Evolutionary conservation across 176 grass and related monocot species (phyloP).

Genomic region (Elaeis guineensis): DNA sequence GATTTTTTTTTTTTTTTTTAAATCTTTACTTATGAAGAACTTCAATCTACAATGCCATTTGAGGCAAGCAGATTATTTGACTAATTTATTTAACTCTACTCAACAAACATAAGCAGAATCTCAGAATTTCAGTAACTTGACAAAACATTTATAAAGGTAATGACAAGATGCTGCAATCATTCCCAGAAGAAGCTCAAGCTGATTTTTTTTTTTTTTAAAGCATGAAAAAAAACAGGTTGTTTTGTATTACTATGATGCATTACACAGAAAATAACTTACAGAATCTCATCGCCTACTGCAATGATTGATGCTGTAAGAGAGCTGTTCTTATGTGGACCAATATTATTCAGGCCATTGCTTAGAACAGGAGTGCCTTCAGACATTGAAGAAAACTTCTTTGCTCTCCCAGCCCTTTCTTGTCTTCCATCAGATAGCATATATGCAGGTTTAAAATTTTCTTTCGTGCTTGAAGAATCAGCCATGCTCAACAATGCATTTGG

Average conservation of each 20-base stretch:
- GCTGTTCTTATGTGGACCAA: constrained; percentile 23
- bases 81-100: no score
- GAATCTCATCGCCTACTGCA: constrained; percentile 78
- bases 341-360: constrained; percentile 48
- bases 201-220: no score
- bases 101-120: no score
- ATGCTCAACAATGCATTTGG: constrained; percentile 84
- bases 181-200: no score
- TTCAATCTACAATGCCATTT: no score
- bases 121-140: no score
- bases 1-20: no score
- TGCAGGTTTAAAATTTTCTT: constrained; percentile 83
- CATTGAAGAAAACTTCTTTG: constrained; percentile 55
- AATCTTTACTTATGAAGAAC: no score
- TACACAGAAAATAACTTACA: constrained; percentile 52
- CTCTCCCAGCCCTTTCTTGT: constrained; percentile 92
- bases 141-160: no score
- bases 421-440: constrained; percentile 96
- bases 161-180: no score
- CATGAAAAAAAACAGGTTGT: constrained; percentile 10
- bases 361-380: constrained; percentile 25
- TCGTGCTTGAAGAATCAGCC: constrained; percentile 37
- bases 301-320: constrained; percentile 64
- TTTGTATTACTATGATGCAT: constrained; percentile 3
- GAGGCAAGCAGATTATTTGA: no score